phyloP scores from a whole-genome alignment of 805 yeast genomes.

The Suhomyces sp. region DNA sequence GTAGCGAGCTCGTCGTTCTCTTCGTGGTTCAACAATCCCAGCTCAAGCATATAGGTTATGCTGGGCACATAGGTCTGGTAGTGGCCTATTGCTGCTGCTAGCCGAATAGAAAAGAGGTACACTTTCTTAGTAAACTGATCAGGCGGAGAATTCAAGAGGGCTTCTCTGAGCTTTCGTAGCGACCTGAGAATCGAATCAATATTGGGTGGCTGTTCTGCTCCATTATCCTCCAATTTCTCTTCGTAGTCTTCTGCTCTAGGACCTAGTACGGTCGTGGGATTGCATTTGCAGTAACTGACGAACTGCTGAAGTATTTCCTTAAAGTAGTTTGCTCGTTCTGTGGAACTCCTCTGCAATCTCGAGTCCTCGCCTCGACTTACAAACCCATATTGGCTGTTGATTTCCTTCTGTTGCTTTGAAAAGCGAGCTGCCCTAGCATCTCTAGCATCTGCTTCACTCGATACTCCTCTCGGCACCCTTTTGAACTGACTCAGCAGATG shows the following conservation, averaged over 20 bases:
- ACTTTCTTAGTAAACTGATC: conserved; percentile 44
- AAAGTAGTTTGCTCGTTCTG: conserved; percentile 42
- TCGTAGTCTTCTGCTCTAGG: conserved; percentile 10
- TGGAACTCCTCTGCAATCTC: conserved; percentile 43
- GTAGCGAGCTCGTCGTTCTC: conserved; percentile 42
- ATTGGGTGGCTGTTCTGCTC: background rate
- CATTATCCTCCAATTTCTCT: background rate
- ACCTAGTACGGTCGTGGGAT: conserved; percentile 12
- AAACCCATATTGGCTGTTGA: conserved; percentile 39
- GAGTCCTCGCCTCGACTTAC: conserved; percentile 60
- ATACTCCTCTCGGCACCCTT: background rate
- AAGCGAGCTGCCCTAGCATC: background rate
- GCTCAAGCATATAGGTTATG: conserved; percentile 39
- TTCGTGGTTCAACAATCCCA: conserved; percentile 16
- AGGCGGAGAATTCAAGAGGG: conserved; percentile 40
- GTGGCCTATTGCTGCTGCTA: conserved; percentile 45
- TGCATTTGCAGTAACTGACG: conserved; percentile 27
- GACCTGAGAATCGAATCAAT: conserved; percentile 27
- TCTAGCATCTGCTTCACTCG: background rate
- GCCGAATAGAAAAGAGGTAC: conserved; percentile 45
- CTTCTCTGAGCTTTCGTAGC: conserved; percentile 54
- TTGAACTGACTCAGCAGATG: background rate
- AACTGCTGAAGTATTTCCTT: conserved; percentile 31
- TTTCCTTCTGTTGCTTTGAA: background rate
- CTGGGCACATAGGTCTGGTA: conserved; percentile 56